A percentile compares a stretch with the other conserved stretches of the same genome.
Evolutionary conservation across 768 basidiomycete species (phyloP).

Genomic region (Porphyrellus cyaneotinctus): DNA sequence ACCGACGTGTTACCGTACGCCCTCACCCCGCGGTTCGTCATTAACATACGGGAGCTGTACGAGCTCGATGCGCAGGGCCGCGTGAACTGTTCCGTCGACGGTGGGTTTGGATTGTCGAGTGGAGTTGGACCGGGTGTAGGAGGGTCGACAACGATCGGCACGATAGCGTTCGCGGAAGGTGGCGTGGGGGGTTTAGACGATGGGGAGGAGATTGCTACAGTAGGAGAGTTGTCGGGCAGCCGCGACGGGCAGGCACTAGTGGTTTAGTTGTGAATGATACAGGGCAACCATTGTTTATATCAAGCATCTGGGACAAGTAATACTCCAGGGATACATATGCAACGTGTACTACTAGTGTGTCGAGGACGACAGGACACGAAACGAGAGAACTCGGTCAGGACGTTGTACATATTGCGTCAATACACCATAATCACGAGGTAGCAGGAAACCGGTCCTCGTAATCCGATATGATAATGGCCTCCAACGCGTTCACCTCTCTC

Average conservation of each 20-base stretch:
- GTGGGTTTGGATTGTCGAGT: neutral
- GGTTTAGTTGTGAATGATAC: no score
- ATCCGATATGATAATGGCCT: slow-evolving; percentile 68
- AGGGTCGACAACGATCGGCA: neutral
- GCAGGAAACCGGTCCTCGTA: slow-evolving; percentile 51
- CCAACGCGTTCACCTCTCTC: slow-evolving; percentile 62
- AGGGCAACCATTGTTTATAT: no score
- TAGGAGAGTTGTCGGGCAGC: neutral
- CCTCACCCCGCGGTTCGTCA: neutral
- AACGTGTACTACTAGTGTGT: no score
- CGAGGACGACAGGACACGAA: no score
- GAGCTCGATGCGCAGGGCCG: neutral
- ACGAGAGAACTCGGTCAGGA: no score
- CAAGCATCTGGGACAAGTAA: no score
- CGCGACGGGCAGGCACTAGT: neutral
- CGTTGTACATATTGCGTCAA: neutral
- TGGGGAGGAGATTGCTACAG: neutral
- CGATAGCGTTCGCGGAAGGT: neutral
- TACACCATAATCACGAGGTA: slow-evolving; percentile 8
- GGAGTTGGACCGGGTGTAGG: neutral
- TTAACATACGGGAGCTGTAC: neutral
- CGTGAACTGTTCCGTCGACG: neutral
- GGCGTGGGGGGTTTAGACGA: neutral
- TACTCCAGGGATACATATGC: no score
- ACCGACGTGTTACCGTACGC: neutral